Evolutionary conservation across 2,329 filamentous ascomycete genomes (phyloP), one percentile per base, ranked within the genome.

Genomic region (Ceratocystis albifundus): DNA sequence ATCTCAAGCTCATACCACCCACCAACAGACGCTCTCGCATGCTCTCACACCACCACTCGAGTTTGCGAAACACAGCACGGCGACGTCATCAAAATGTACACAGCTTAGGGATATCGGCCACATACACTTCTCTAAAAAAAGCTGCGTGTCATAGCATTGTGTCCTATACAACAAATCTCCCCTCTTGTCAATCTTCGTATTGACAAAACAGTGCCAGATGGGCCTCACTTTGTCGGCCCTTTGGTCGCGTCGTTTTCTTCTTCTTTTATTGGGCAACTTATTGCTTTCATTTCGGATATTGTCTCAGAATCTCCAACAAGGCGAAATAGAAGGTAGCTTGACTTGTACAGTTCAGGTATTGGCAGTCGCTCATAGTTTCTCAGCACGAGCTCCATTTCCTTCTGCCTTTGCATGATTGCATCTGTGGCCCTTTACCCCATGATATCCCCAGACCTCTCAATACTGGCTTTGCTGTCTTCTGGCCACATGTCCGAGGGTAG

Each of bases 301-400:
- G 48, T 53, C 48, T 55, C 50, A 30, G 20, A 15, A 55, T 55
- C 50, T 55, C 50, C 50, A 55, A 55, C 22, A 55, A 55, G 36
- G 36, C 50, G 50, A 55, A 55, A 30, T 32, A 25, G 30, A 25
- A 57, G 25, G 25, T 17, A 30, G n/a, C 17, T 57, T 28, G 4
- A 15, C 22, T 41, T 41, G 28, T 32, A 57, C 53, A 57, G 28
- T 57, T 57, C 25, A 57, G 32, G 53, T 30, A 25, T 30, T 32
- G 22, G 53, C 15, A 15, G 22, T 28, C 32, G 53, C 30, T 57
- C 53, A 57, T 30, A 57, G 53, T 28, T 50, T 41, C 10, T 12
- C 48, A 1, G n/a, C 20, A 22, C n/a, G n/a, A 50, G n/a, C 12
- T 50, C 48, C 15, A 41, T 41, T 2, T 15, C 10, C 10, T 41